Conservation (phyloP, 495 filamentous ascomycete species). For the Sordaria brevicollis region DNA sequence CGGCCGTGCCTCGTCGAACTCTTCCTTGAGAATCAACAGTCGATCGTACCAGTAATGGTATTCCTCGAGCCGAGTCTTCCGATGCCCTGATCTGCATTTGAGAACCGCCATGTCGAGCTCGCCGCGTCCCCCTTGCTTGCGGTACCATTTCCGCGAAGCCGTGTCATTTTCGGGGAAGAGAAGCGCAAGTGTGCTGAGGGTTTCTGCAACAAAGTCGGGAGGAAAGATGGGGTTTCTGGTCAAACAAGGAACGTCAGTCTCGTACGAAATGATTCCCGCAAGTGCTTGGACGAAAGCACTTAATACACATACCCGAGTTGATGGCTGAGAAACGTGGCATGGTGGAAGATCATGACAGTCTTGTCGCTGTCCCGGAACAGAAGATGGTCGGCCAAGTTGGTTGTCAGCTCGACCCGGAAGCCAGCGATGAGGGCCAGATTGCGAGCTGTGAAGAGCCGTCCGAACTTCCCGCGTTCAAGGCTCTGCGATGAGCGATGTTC, state of each 20-base stretch:
- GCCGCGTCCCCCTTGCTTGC: background rate
- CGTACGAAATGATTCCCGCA: background rate
- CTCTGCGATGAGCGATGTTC: background rate
- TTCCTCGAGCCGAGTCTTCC: constrained; percentile 19
- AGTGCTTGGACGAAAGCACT: background rate
- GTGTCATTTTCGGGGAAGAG: constrained; percentile 30
- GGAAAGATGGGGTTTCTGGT: constrained; percentile 13
- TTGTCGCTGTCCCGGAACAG: constrained; percentile 27
- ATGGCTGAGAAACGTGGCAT: constrained; percentile 22
- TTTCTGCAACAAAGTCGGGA: constrained; percentile 30
- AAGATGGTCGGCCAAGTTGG: constrained; percentile 34
- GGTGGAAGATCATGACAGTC: constrained; percentile 32
- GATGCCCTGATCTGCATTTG: background rate
- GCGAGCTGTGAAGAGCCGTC: constrained; percentile 7
- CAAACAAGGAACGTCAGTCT: background rate
- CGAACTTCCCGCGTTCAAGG: constrained; percentile 1
- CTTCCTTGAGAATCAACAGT: constrained; percentile 39
- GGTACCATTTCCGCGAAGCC: constrained; percentile 11
- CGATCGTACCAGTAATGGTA: constrained; percentile 43
- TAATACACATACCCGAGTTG: constrained; percentile 2
- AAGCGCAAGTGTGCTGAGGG: constrained; percentile 33
- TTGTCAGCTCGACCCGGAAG: constrained; percentile 30
- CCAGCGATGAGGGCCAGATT: constrained; percentile 21
- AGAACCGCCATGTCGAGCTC: background rate
- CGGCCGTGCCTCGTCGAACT: constrained; percentile 41